Conservation (phyloP, 2,329 filamentous ascomycete species). For the Sclerotinia sclerotiorum region DNA sequence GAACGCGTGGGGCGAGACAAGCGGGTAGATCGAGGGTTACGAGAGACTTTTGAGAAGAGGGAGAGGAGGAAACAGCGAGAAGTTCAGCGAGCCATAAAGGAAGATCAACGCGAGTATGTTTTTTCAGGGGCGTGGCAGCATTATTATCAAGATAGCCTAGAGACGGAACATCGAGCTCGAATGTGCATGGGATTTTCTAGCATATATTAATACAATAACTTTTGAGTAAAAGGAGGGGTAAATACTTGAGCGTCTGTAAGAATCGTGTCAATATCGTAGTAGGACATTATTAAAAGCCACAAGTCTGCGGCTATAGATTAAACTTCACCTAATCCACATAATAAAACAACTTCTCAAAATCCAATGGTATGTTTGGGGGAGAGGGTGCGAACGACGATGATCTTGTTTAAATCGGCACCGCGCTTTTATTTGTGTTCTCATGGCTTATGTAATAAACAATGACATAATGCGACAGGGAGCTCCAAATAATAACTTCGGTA, state of each 20-base stretch:
- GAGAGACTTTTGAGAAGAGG: slow-evolving; percentile 52
- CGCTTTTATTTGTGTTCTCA: not conserved
- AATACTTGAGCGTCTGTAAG: slow-evolving; percentile 77
- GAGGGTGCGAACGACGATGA: not conserved
- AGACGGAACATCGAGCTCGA: slow-evolving; percentile 83
- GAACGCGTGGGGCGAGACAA: slow-evolving; percentile 65
- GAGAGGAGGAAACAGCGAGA: slow-evolving; percentile 69
- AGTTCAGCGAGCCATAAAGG: slow-evolving; percentile 95
- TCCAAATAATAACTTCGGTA: slow-evolving; percentile 14
- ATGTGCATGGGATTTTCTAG: slow-evolving; percentile 93
- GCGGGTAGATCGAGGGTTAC: slow-evolving; percentile 79
- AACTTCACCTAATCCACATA: not conserved
- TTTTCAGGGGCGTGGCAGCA: slow-evolving; percentile 67
- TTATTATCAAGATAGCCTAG: slow-evolving; percentile 90
- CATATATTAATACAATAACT: slow-evolving; percentile 24
- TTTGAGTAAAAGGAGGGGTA: slow-evolving; percentile 25
- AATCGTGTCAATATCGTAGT: slow-evolving; percentile 84
- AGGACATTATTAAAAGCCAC: slow-evolving; percentile 55
- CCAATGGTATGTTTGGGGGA: not conserved
- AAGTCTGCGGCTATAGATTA: not conserved
- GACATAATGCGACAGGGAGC: slow-evolving; percentile 22
- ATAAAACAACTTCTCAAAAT: not conserved
- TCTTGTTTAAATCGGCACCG: not conserved
- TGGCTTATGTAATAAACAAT: slow-evolving; percentile 8
- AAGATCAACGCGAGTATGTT: slow-evolving; percentile 76